Evolutionary conservation across 2,329 filamentous ascomycete genomes (phyloP), one percentile per base, ranked within the genome.

Genomic region (Exophiala aquamarina): DNA sequence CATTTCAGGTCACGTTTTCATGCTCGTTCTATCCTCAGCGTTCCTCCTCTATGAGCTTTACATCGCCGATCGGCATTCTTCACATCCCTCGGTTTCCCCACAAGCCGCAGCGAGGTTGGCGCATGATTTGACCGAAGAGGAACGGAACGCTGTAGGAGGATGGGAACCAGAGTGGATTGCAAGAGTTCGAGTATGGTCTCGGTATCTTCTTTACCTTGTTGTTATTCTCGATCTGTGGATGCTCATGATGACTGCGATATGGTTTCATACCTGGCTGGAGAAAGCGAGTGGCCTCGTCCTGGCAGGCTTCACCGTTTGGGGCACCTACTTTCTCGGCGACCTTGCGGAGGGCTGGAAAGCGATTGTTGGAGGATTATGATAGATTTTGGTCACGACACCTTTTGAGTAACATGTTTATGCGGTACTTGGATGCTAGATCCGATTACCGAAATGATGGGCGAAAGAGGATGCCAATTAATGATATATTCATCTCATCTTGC

Each of bases 241-340:
- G 93, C 69, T 98, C 65, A 76, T 97, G 52, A 98, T 98, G 93
- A 98, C 93, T 32, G 91, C 91, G 2, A 91, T 94, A 31, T 98
- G 92, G 76, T 98, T 98, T 63, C 93, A 98, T 68, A 98, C 93
- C 1, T 97, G 92, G 91, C 84, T 94, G 61, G 93, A 98, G 73
- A 98, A 97, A 85, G 61, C 77, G 45, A 76, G 73, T 20, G 77
- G 77, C 1, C 59, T 80, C 26, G 28, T 70, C 17, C 65, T 78
- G 33, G 75, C 77, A 5, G 61, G 76, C 20, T 61, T 61, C 32
- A 67, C 70, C n/a, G 62, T 79, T 14, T 78, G 75, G 59, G 59
- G 65, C 28, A 69, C 77, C 21, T 79, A 78, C 61, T 71, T 78
- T 41, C 59, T 79, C 6, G 76, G 76, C 1, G 67, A 75, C 57